Evolutionary conservation across 2,329 filamentous ascomycete genomes (phyloP), one percentile per base, ranked within the genome.

Genomic region (Colletotrichum acutatum): DNA sequence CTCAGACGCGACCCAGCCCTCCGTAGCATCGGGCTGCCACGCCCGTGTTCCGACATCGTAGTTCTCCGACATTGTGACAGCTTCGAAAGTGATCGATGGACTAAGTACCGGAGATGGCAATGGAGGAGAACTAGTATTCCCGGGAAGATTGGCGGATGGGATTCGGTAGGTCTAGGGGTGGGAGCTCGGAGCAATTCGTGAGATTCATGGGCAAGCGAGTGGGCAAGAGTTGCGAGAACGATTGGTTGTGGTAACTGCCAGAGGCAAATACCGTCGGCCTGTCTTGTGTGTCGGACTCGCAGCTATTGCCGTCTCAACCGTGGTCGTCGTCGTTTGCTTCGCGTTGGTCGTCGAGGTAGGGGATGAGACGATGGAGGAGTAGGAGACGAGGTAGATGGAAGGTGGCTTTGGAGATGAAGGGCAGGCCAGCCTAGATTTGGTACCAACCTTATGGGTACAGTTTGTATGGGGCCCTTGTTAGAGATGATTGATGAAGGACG

Each of bases 1-100:
- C 88, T 98, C 95, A 59, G 97, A 98, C 82, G 95, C 94, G 83
- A 99, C 91, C 96, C 97, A 99, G 86, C 97, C 97, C 85, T 99
- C 96, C 74, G 94, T 94, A 83, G 91, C 87, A 87, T 99, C 97
- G 79, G 97, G 95, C 90, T 98, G 97, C 97, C 97, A 99, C 82
- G 95, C 97, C 90, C 95, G 92, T 80, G 96, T 98, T 82, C 96
- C 97, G 81, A 98, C 91, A 89, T 98, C 95, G 87, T 97, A 98
- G 82, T 91, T 94, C 85, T 97, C 94, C 87, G 95, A 94, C 95
- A 98, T 97, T 84, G 82, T 83, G 82, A 63, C 66, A 74, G 75
- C 32, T 22, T 76, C 77, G 74, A 71, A 34, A 34, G 16, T 22
- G 46, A 28, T 56, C 8, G 24, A 71, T 54, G 34, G 34, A 60